Evolutionary conservation across 176 grass and related monocot genomes (phyloP).

Genomic region (Eleusine coracana): DNA sequence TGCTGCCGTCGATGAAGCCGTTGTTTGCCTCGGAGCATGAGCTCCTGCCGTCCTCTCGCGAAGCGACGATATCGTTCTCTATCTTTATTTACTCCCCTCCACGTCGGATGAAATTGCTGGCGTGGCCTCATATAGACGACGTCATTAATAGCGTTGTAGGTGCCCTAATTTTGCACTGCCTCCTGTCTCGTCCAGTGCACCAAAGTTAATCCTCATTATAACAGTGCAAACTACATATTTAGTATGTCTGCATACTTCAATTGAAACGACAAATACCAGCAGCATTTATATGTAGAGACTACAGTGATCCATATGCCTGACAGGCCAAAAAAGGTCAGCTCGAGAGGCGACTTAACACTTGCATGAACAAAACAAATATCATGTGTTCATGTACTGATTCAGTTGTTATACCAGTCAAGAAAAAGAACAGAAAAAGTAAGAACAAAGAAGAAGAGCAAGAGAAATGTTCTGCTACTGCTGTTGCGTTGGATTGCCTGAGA

Average conservation of each 20-base stretch:
- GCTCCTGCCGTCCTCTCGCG: no score
- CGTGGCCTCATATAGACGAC: no score
- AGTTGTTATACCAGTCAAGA: slow-evolving; percentile 86
- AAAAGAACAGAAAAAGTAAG: slow-evolving; percentile 90
- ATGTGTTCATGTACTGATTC: slow-evolving; percentile 20
- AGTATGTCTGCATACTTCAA: neutral
- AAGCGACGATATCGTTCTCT: no score
- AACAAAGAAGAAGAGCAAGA: slow-evolving; percentile 96
- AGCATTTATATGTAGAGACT: neutral
- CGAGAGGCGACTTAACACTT: neutral
- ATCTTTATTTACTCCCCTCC: no score
- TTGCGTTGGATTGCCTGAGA: slow-evolving; percentile 89
- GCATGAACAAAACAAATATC: neutral
- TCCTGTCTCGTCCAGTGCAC: neutral
- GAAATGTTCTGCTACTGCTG: slow-evolving; percentile 93
- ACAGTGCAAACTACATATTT: neutral
- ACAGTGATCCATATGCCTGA: no score
- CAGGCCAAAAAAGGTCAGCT: neutral
- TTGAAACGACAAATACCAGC: neutral
- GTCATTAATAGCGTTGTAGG: no score
- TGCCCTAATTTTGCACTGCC: neutral
- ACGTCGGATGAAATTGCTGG: no score
- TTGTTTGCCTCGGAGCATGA: no score
- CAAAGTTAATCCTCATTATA: neutral
- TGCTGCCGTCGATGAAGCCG: no score